Percentiles rank a stretch among this genome's conserved stretches.
phyloP scores from a whole-genome alignment of 805 yeast species.

The Teunomyces funiuensis region DNA sequence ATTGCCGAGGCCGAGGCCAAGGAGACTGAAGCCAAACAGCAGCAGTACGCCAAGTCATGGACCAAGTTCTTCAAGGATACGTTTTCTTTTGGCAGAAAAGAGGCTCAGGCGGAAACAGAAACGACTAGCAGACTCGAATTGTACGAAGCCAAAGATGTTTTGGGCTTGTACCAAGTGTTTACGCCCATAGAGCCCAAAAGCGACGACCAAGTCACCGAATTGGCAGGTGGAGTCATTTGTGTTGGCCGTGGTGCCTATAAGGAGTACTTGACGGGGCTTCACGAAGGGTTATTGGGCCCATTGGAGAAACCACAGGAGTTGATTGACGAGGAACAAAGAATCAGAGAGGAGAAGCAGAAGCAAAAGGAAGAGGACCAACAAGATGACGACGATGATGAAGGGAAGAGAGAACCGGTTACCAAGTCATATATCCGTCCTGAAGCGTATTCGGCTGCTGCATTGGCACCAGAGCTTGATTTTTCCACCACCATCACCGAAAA shows the following conservation, averaged over 20 bases:
- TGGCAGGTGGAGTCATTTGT: conserved; percentile 84
- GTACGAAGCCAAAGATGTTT: conserved; percentile 45
- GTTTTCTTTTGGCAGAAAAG: conserved; percentile 11
- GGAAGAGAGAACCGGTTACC: conserved; percentile 47
- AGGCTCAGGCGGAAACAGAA: conserved; percentile 23
- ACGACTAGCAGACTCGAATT: conserved; percentile 31
- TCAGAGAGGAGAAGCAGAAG: conserved; percentile 13
- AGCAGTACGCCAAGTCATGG: conserved; percentile 26
- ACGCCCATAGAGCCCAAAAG: conserved; percentile 42
- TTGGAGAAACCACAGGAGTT: conserved; percentile 48
- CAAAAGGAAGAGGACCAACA: conserved; percentile 14
- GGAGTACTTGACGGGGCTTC: conserved; percentile 86
- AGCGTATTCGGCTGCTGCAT: conserved; percentile 51
- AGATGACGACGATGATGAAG: conserved; percentile 23
- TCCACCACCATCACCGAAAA: conserved; percentile 25
- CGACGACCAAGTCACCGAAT: conserved; percentile 43
- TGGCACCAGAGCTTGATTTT: conserved; percentile 63
- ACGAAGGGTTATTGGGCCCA: conserved; percentile 95
- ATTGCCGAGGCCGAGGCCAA: conserved; percentile 11
- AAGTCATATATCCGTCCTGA: conserved; percentile 62
- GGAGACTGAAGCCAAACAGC: conserved; percentile 4
- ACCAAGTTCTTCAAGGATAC: conserved; percentile 21
- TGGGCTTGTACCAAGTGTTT: conserved; percentile 55
- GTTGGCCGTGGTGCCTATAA: conserved; percentile 95
- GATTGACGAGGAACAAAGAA: conserved; percentile 17